Conservation (phyloP, 2,329 filamentous ascomycete species). For the Neoscytalidium dimidiatum region DNA sequence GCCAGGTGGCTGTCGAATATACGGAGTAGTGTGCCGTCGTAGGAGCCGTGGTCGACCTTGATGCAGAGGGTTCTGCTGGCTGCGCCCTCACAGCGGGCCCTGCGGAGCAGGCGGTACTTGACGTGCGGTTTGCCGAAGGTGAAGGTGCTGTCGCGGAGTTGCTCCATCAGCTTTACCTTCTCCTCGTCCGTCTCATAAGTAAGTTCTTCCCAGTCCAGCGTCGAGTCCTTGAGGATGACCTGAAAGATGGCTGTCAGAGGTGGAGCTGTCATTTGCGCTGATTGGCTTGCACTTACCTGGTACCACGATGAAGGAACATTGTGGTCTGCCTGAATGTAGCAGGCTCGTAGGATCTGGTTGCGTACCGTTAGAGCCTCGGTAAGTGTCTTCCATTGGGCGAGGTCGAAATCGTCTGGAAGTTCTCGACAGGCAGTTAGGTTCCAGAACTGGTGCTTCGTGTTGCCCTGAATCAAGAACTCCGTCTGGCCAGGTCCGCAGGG, state of each 20-base stretch:
- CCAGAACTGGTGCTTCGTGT: slow-evolving; percentile 22
- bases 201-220: neutral
- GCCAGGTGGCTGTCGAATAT: slow-evolving; percentile 39
- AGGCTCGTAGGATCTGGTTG: neutral
- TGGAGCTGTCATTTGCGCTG: neutral
- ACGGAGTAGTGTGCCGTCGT: slow-evolving; percentile 41
- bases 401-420: slow-evolving; percentile 2
- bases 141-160: slow-evolving; percentile 31
- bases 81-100: slow-evolving; percentile 20
- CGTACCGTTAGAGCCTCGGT: neutral
- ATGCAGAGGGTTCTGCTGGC: slow-evolving; percentile 25
- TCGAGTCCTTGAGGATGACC: neutral
- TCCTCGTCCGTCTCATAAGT: neutral
- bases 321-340: neutral
- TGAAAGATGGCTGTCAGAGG: neutral
- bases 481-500: slow-evolving; percentile 23
- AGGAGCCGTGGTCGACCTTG: slow-evolving; percentile 39
- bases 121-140: slow-evolving; percentile 37
- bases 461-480: slow-evolving; percentile 25
- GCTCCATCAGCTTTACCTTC: slow-evolving; percentile 21
- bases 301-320: neutral
- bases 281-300: neutral
- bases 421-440: slow-evolving; percentile 16
- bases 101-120: slow-evolving; percentile 34
- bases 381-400: slow-evolving; percentile 7